Evolutionary conservation across 2,329 filamentous ascomycete species (phyloP), one percentile per base, ranked within the genome.

Genomic region (Aspergillus felis): DNA sequence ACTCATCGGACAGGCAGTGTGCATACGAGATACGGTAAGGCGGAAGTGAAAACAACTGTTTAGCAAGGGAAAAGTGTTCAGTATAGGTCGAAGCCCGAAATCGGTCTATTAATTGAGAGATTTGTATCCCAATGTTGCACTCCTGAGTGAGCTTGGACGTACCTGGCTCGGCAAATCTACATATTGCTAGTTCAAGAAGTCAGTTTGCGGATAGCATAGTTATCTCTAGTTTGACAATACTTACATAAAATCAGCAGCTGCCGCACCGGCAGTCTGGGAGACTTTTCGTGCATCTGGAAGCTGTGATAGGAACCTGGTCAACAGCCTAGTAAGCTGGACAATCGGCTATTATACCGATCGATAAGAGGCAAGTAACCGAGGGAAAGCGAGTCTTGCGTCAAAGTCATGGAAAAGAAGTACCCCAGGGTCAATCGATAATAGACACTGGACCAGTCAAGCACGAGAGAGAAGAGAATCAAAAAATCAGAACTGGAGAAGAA

Each of bases 201-300:
- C 57, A 32, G 22, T 59, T 57, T 53, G 51, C 25, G 51, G 29
- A 51, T 50, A 52, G 44, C 48, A 56, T 24, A 52, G 22, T 44
- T 2, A 29, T 29, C 48, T 10, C 2, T 20, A 35, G 12, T 25
- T 14, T 20, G 42, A 14, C 22, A 35, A 14, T 42, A 65, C 70
- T 80, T 82, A 92, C 89, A 87, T 62, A 95, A 78, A 69, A 95
- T 92, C 47, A 86, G 78, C 68, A 95, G 80, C 77, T 95, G 91
- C 81, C 87, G 84, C 46, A 84, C 80, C 0, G 91, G 90, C 80
- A 94, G 81, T 78, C 86, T 89, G 27, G 85, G 82, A 51, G 67
- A 59, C 57, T 64, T 65, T 53, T 66, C 64, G 53, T 60, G 61
- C 62, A 67, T 66, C 22, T 56, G 25, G 46, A 53, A 29, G 24